phyloP scores from a whole-genome alignment of 257 asterid species.

The Solanum habrochaites region DNA sequence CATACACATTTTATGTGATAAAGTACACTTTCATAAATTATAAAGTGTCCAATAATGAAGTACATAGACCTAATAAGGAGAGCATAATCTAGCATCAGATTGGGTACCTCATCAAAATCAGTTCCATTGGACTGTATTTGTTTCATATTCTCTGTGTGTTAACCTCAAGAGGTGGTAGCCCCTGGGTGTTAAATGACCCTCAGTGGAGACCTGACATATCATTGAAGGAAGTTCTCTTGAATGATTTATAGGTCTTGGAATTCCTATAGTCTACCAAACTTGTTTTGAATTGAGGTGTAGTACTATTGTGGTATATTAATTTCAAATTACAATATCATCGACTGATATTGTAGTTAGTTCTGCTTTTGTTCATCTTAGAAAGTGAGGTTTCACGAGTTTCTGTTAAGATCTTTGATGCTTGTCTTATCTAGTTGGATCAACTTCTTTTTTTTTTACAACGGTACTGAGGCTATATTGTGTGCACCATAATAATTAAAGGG shows the following conservation, averaged over 20 bases:
- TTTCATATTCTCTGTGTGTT: not conserved
- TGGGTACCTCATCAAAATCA: slow-evolving; percentile 21
- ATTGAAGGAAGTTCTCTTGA: not conserved
- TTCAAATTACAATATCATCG: not conserved
- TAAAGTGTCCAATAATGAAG: not conserved
- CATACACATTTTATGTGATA: not conserved
- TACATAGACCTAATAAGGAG: not conserved
- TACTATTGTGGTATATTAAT: not conserved
- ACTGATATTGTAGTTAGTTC: not conserved
- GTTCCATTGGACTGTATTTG: slow-evolving; percentile 6
- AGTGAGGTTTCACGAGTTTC: not conserved
- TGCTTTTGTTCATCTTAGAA: not conserved
- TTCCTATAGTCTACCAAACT: not conserved
- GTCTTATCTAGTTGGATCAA: not conserved
- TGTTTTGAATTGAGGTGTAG: not conserved
- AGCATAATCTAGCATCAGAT: not conserved
- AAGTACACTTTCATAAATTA: not conserved
- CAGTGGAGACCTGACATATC: not conserved
- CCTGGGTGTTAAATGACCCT: not conserved
- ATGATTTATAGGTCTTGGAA: not conserved
- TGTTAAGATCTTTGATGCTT: not conserved
- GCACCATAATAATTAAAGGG: not conserved
- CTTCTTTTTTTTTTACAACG: not conserved
- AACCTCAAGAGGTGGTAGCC: not conserved
- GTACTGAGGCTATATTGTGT: not conserved